These are phyloP conservation scores for Thozetella sp. DNA, from an alignment of 495 filamentous ascomycete species.

Conservation along the genomic window DNA sequence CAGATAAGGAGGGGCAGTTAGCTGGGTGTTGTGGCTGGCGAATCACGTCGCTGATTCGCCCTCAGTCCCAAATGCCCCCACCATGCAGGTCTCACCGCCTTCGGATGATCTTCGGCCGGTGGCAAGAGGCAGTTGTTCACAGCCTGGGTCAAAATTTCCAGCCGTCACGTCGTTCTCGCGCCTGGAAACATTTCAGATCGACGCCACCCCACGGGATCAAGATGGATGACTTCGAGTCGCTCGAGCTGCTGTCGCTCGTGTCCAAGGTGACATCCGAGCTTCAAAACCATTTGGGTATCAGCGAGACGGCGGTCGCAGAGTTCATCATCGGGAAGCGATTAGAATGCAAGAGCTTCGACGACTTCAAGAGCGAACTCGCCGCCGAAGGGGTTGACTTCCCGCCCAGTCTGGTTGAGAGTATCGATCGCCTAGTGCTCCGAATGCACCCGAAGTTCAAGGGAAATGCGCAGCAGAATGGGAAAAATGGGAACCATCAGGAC, in stretches of 20 bases:
- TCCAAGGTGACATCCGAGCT: conserved; percentile 94
- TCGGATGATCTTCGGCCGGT: not conserved
- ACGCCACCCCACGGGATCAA: conserved; percentile 11
- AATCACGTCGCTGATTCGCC: not conserved
- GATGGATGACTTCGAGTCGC: conserved; percentile 89
- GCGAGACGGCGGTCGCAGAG: conserved; percentile 92
- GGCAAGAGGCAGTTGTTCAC: not conserved
- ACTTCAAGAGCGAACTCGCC: conserved; percentile 71
- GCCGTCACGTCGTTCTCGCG: not conserved
- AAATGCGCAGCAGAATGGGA: conserved; percentile 27
- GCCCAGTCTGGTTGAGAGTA: conserved; percentile 83
- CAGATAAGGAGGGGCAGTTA: not conserved
- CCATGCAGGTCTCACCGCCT: not conserved
- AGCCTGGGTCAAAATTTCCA: not conserved
- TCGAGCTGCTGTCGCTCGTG: conserved; percentile 92
- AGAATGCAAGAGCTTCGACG: conserved; percentile 66
- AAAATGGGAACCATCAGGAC: conserved; percentile 40
- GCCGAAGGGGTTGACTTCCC: conserved; percentile 85
- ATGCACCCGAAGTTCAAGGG: conserved; percentile 88
- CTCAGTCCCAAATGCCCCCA: not conserved
- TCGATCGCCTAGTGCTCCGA: conserved; percentile 83
- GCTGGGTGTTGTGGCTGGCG: not conserved
- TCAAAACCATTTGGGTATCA: conserved; percentile 90
- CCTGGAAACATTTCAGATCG: too few species aligned
- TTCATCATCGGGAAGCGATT: conserved; percentile 90